These are phyloP conservation scores for Geotrichum europaeum DNA, from an alignment of 1,139 yeast genomes.

Conservation along the genomic window DNA sequence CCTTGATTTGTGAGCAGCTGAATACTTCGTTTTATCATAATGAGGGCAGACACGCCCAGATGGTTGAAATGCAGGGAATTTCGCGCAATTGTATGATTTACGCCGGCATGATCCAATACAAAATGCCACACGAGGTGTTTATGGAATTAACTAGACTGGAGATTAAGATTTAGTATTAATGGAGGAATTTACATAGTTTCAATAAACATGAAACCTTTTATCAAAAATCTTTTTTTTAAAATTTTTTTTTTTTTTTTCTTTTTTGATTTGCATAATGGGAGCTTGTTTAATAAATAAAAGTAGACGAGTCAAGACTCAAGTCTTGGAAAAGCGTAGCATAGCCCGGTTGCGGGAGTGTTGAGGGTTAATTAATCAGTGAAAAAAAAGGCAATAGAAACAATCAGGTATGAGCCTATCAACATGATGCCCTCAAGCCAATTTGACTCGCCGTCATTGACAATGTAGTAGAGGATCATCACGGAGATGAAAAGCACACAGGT, in stretches of 20 bases:
- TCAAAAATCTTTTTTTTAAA: neutral
- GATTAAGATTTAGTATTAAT: neutral
- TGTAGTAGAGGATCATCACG: constrained; percentile 79
- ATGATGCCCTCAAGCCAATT: constrained; percentile 96
- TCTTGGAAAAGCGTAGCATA: neutral
- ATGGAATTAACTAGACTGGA: constrained; percentile 1
- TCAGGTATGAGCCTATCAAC: constrained; percentile 77
- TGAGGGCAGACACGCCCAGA: constrained; percentile 45
- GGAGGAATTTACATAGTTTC: neutral
- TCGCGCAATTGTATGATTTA: constrained; percentile 88
- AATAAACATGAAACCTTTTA: neutral
- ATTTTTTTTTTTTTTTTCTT: neutral
- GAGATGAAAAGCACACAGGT: constrained; percentile 85
- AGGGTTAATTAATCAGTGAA: neutral
- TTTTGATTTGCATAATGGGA: neutral
- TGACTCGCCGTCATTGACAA: constrained; percentile 87
- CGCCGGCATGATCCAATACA: constrained; percentile 93
- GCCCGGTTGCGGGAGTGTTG: neutral
- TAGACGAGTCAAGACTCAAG: neutral
- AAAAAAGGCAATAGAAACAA: constrained; percentile 81
- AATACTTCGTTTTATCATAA: constrained; percentile 45
- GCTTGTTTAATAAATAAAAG: neutral
- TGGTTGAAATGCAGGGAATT: constrained; percentile 52
- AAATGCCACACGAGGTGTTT: constrained; percentile 73
- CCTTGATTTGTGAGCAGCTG: constrained; percentile 50